phyloP scores from a whole-genome alignment of 441 rosid species.

The Metrosideros polymorpha region DNA sequence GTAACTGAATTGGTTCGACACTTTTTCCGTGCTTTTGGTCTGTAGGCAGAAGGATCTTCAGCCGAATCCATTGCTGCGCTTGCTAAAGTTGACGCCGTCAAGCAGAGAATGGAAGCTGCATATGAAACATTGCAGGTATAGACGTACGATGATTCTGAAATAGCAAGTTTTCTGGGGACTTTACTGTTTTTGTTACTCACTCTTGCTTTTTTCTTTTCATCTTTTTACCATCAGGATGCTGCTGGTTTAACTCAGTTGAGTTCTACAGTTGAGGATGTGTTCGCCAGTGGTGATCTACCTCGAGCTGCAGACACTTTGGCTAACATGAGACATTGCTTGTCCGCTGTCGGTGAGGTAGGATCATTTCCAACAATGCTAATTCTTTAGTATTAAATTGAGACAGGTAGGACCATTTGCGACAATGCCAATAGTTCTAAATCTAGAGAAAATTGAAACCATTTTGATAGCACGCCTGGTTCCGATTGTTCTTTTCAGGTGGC shows the following conservation, averaged over 20 bases:
- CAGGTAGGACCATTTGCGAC: not conserved
- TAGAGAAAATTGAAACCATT: not conserved
- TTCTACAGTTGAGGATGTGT: conserved; percentile 98
- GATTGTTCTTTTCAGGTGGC: conserved; percentile 53
- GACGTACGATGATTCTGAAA: not conserved
- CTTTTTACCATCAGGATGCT: conserved; percentile 55
- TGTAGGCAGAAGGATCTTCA: conserved; percentile 95
- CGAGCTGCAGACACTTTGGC: conserved; percentile 99
- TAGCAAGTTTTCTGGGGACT: not conserved
- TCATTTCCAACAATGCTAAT: not conserved
- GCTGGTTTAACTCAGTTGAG: conserved; percentile 94
- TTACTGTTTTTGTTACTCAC: not conserved
- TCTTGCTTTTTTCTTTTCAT: not conserved
- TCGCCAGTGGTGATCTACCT: conserved; percentile 97
- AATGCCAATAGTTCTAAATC: not conserved
- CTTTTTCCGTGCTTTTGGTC: not conserved
- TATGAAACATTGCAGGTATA: conserved; percentile 82
- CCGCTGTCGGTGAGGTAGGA: conserved; percentile 95
- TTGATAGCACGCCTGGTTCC: not conserved
- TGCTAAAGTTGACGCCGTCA: conserved; percentile 91
- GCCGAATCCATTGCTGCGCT: conserved; percentile 90
- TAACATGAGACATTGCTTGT: conserved; percentile 95
- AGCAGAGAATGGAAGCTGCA: conserved; percentile 98
- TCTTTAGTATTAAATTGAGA: not conserved
- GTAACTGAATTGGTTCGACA: not conserved